A percentile compares a stretch with the other conserved stretches of the same genome.
These are phyloP conservation scores for Microbotryum intermedium DNA, from an alignment of 1,284 basidiomycete species.

Conservation along the genomic window DNA sequence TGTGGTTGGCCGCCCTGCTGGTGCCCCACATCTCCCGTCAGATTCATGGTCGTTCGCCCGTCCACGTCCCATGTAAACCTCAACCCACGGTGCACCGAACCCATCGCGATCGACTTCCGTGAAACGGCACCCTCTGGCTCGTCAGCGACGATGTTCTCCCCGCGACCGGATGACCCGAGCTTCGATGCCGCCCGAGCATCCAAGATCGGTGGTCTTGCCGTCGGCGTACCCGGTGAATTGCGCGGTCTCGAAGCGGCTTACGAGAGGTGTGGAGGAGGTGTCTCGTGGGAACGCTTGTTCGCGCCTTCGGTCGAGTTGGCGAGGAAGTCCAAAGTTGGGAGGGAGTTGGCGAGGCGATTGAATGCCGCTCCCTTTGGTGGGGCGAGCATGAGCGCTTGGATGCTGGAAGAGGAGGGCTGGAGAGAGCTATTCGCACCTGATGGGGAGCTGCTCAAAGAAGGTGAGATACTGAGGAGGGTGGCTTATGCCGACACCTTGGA, in stretches of 20 bases:
- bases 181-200: conserved; percentile 40
- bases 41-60: conserved; percentile 79
- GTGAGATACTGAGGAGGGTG: conserved; percentile 59
- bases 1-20: background rate
- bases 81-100: conserved; percentile 49
- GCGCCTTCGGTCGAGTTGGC: conserved; percentile 66
- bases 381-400: conserved; percentile 42
- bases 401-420: conserved; percentile 73
- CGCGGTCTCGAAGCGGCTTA: conserved; percentile 73
- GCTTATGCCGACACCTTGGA: conserved; percentile 62
- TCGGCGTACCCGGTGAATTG: conserved; percentile 80
- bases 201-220: conserved; percentile 64
- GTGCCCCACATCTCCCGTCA: background rate
- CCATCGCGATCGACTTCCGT: conserved; percentile 67
- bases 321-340: conserved; percentile 57
- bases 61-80: conserved; percentile 44
- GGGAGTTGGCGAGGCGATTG: conserved; percentile 63
- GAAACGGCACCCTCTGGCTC: conserved; percentile 70
- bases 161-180: conserved; percentile 40
- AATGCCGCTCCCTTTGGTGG: conserved; percentile 43
- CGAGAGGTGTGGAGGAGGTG: conserved; percentile 56
- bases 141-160: conserved; percentile 63
- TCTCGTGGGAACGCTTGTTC: conserved; percentile 70
- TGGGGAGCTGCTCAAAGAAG: conserved; percentile 61
- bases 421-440: conserved; percentile 64